Evolutionary conservation across 768 basidiomycete species (phyloP), one percentile per base, ranked within the genome.

Genomic region (Agaricus blazei): DNA sequence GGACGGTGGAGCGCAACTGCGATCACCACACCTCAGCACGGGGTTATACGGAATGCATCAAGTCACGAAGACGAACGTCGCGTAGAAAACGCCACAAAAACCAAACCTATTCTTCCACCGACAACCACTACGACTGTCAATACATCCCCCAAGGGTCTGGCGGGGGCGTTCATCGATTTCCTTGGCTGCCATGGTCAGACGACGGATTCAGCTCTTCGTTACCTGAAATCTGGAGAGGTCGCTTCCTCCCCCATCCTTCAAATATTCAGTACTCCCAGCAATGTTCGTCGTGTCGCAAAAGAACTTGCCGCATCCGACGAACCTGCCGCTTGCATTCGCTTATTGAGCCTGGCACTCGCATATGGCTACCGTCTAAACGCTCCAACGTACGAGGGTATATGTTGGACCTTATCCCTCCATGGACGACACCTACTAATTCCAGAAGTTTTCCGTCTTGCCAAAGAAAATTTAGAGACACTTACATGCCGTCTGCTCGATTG

Each of bases 241-340:
- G 15, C 11, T 36, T 50, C 36, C 27, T 45, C 48, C 23, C 6
- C 8, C 26, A 50, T 56, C 19, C 54, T 27, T 11, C 31, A 44
- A 50, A 50, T 50, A 19, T 28, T 56, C 9, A 28, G 36, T 15
- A 31, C 86, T 85, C 73, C 96, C 96, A 72, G 88, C 88, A 48
- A 95, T 98, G 53, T 98, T 95, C 70, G 76, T 94, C 47, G 98
- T 93, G 68, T 83, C 87, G 5, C 94, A 94, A 67, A 75, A 86
- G 23, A 83, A 85, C n/a, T 80, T 88, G 54, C 54, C 27, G 23
- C 41, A 12, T 56, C 54, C 23, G 27, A 50, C 41, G 14, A 23
- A 8, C 48, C 54, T 45, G 41, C 40, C 31, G 23, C 38, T 8
- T 56, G 54, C 43, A 34, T 56, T 44, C 48, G 54, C 9, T 43